Evolutionary conservation across 257 asterid genomes (phyloP).

Genomic region (Petunia axillaris): DNA sequence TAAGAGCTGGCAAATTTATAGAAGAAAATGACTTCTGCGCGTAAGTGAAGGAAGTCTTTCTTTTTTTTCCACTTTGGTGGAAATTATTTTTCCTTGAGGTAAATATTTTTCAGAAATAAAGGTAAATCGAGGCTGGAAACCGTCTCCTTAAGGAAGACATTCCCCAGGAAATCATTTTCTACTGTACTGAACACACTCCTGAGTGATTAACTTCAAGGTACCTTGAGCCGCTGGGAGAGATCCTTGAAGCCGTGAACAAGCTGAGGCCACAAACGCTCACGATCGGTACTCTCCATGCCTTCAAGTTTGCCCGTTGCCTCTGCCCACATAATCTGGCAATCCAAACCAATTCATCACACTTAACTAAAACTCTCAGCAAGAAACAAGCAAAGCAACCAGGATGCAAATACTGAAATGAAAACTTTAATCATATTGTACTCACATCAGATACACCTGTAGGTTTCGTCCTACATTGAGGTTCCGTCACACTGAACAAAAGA

Average conservation of each 20-base stretch:
- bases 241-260: conserved; percentile 93
- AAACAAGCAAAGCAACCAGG: conserved; percentile 24
- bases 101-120: neutral
- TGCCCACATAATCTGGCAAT: conserved; percentile 94
- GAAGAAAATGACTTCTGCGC: neutral
- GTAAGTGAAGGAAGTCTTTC: neutral
- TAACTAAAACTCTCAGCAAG: conserved; percentile 30
- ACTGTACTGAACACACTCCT: neutral
- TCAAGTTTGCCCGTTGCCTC: conserved; percentile 95
- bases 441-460: conserved; percentile 98
- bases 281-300: conserved; percentile 93
- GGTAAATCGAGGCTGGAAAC: neutral
- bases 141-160: conserved; percentile 4
- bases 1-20: neutral
- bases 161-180: neutral
- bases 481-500: conserved; percentile 86
- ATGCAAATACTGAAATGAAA: neutral
- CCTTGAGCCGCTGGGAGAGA: conserved; percentile 96
- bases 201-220: conserved; percentile 30
- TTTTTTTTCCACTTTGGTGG: neutral
- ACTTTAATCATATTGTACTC: conserved; percentile 46
- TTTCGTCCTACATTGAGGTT: conserved; percentile 76
- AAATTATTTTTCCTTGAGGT: neutral
- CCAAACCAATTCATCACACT: conserved; percentile 49
- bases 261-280: conserved; percentile 98